Evolutionary conservation across 805 yeast genomes (phyloP).

Genomic region (Isabelozyma pseudorhagii): DNA sequence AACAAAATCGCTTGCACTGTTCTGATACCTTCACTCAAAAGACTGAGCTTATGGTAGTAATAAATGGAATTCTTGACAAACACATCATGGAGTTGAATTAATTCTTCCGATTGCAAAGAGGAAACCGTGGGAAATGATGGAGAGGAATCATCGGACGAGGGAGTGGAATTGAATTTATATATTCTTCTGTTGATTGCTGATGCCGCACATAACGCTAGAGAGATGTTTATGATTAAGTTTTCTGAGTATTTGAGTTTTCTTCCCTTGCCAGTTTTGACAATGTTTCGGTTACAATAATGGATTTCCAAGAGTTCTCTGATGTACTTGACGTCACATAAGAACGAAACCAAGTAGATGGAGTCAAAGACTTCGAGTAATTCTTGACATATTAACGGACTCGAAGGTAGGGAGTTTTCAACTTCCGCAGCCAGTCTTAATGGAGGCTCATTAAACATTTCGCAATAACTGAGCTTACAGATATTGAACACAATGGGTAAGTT

Average conservation of each 20-base stretch:
- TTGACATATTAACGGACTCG: conserved; percentile 7
- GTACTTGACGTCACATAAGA: conserved; percentile 13
- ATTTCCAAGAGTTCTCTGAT: conserved; percentile 18
- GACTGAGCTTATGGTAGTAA: conserved; percentile 50
- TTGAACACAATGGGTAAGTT: conserved; percentile 25
- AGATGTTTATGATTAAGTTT: conserved; percentile 29
- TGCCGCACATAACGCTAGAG: conserved; percentile 16
- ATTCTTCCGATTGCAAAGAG: conserved; percentile 8
- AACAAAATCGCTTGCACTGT: conserved; percentile 53
- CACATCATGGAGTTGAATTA: conserved; percentile 14
- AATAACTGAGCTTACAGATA: conserved; percentile 10
- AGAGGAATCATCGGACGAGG: background rate
- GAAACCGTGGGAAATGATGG: conserved; percentile 2
- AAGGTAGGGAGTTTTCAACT: conserved; percentile 16
- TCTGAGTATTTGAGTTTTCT: conserved; percentile 26
- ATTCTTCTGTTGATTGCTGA: conserved; percentile 1
- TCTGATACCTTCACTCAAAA: conserved; percentile 48
- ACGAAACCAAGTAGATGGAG: conserved; percentile 16
- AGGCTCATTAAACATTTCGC: conserved; percentile 24
- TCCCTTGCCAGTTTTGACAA: conserved; percentile 5
- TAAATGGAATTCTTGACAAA: conserved; percentile 35
- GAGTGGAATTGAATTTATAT: background rate
- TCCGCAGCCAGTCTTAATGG: background rate
- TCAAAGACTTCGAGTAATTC: conserved; percentile 3
- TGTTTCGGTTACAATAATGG: conserved; percentile 14